phyloP scores from a whole-genome alignment of 1,139 yeast species.

The Yamadazyma epiphylla region DNA sequence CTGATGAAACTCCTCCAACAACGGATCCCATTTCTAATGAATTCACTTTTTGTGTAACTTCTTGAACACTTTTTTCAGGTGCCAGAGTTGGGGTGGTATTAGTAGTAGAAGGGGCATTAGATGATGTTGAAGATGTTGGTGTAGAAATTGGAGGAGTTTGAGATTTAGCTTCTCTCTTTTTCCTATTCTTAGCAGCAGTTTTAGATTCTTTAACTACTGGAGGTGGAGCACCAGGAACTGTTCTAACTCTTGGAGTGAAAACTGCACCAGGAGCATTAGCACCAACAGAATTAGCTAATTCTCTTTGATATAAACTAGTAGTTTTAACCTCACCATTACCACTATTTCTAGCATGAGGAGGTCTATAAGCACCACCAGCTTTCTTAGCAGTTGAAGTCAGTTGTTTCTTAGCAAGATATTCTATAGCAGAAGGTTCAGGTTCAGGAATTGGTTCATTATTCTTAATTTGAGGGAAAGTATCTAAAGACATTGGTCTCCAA shows the following conservation, averaged over 20 bases:
- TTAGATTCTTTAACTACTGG: slow-evolving; percentile 48
- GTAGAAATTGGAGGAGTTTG: slow-evolving; percentile 12
- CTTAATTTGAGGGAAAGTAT: slow-evolving; percentile 56
- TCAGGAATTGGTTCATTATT: slow-evolving; percentile 52
- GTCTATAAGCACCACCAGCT: slow-evolving; percentile 87
- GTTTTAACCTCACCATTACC: slow-evolving; percentile 21
- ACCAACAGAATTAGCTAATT: slow-evolving; percentile 34
- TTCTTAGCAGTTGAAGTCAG: slow-evolving; percentile 42
- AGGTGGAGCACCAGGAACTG: slow-evolving; percentile 44
- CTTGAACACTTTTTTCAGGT: slow-evolving; percentile 13
- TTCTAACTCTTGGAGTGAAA: slow-evolving; percentile 24
- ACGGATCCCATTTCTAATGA: slow-evolving; percentile 27
- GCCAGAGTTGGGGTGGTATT: slow-evolving; percentile 6
- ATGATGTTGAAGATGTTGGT: slow-evolving; percentile 16
- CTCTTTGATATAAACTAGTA: slow-evolving; percentile 57
- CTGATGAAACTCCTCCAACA: slow-evolving; percentile 59
- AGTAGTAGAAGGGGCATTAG: slow-evolving; percentile 1
- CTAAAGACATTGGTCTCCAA: slow-evolving; percentile 80
- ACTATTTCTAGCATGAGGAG: slow-evolving; percentile 81
- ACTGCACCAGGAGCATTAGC: slow-evolving; percentile 13
- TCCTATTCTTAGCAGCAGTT: slow-evolving; percentile 70
- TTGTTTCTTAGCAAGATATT: slow-evolving; percentile 45
- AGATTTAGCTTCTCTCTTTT: slow-evolving; percentile 71
- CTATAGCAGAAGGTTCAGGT: slow-evolving; percentile 67
- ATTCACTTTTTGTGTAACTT: slow-evolving; percentile 4